Evolutionary conservation across 495 filamentous ascomycete species (phyloP), one percentile per base, ranked within the genome.

Genomic region (Xylaria grammica): DNA sequence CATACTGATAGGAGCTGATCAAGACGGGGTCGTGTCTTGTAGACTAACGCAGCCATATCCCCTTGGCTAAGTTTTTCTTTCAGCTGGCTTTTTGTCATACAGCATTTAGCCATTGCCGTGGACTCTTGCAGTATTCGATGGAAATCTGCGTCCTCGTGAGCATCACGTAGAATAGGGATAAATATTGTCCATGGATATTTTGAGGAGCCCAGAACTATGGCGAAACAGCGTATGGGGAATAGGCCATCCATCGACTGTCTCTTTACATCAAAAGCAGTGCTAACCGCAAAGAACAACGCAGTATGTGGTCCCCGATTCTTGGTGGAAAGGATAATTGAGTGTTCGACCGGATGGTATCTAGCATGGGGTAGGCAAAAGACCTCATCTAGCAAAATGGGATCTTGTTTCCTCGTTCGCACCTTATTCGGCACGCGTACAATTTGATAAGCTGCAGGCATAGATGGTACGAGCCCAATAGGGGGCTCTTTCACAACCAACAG

Each of bases 1-100:
- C 36, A 53, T 13, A 24, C 48, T 1, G 48, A 42, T 29, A 62
- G 60, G 19, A 62, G 48, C 17, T 62, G 17, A n/a, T 62, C 24
- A 34, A 62, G 45, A 15, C 38, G 24, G 17, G n/a, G n/a, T n/a
- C 36, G n/a, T 29, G 6, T 44, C n/a, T 20, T n/a, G 26, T 24
- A 3, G 34, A 19, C 30, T 17, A 36, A 26, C 17, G 8, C 48
- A 7, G 26, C 45, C 58, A 45, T 42, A 9, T 54, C 34, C 17
- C 32, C 29, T 24, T 7, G 24, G 5, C 13, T 7, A 22, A 62
- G 24, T 19, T 22, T 52, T 3, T 62, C 60, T 34, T 54, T 62
- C 15, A 62, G 60, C 36, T 53, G 60, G 17, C 10, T 32, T 32
- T 46, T 36, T 32, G 60, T 62, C 60, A 62, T 62, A 26, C 60